Conservation (phyloP, 2,329 filamentous ascomycete species). For the Cordyceps cateniannulata region DNA sequence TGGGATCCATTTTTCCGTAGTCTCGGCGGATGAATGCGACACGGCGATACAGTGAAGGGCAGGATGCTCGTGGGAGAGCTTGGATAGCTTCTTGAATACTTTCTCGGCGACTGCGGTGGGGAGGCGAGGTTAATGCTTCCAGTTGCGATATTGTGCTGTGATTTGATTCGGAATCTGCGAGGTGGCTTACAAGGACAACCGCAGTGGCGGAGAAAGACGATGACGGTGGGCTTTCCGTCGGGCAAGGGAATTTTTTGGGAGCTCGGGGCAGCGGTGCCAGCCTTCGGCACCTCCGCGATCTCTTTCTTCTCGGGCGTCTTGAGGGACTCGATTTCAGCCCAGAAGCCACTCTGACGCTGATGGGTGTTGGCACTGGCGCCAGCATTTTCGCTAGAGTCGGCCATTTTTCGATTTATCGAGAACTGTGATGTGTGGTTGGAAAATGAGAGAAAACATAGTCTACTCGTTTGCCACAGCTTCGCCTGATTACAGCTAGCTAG, state of each 20-base stretch:
- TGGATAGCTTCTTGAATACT: slow-evolving; percentile 49
- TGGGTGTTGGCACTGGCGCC: not conserved
- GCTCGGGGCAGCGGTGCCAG: slow-evolving; percentile 51
- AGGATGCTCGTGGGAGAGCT: slow-evolving; percentile 42
- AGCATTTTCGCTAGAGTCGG: not conserved
- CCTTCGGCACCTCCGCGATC: slow-evolving; percentile 40
- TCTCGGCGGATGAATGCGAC: slow-evolving; percentile 49
- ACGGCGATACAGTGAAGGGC: slow-evolving; percentile 53
- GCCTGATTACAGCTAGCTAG: not conserved
- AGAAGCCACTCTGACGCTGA: slow-evolving; percentile 19
- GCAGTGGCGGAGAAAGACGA: slow-evolving; percentile 66
- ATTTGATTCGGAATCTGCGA: not conserved
- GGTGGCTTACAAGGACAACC: slow-evolving; percentile 62
- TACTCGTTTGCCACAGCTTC: not conserved
- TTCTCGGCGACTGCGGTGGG: slow-evolving; percentile 56
- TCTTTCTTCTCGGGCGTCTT: slow-evolving; percentile 36
- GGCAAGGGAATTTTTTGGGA: slow-evolving; percentile 47
- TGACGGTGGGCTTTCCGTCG: slow-evolving; percentile 48
- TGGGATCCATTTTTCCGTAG: slow-evolving; percentile 53
- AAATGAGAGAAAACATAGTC: not conserved
- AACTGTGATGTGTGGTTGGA: not conserved
- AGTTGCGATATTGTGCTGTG: not conserved
- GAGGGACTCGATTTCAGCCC: slow-evolving; percentile 34
- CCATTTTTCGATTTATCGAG: not conserved
- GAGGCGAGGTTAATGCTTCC: not conserved